A percentile compares a stretch with the other conserved stretches of the same genome.
Evolutionary conservation across 148 eudicot species (phyloP).

Genomic region (Rhododendron henanense): DNA sequence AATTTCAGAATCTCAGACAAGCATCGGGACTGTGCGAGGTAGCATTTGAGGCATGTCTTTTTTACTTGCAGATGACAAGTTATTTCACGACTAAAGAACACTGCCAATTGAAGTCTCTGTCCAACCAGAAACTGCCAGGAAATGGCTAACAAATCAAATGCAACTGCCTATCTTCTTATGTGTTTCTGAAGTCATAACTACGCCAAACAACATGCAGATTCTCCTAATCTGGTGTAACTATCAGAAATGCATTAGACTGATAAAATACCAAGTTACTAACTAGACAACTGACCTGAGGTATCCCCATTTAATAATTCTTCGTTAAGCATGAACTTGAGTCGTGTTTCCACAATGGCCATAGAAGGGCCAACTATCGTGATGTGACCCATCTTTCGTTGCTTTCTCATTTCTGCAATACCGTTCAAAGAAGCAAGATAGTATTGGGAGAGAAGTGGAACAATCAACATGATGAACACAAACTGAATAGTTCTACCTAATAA

Average conservation of each 20-base stretch:
- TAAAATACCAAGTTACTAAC: neutral
- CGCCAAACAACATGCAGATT: neutral
- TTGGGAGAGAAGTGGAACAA: neutral
- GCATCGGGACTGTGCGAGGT: neutral
- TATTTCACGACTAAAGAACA: neutral
- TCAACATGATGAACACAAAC: neutral
- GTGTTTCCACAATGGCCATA: slow-evolving; percentile 58
- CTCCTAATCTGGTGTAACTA: neutral
- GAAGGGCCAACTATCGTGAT: slow-evolving; percentile 80
- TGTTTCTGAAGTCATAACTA: neutral
- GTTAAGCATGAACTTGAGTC: slow-evolving; percentile 48
- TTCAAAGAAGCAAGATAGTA: neutral
- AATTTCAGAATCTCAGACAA: neutral
- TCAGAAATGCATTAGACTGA: neutral
- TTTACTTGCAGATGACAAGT: neutral
- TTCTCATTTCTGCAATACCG: slow-evolving; percentile 66
- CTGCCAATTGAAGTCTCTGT: neutral
- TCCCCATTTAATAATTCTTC: slow-evolving; percentile 44
- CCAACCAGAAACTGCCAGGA: neutral
- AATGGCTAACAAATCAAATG: neutral
- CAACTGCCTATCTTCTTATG: neutral
- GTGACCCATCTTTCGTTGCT: slow-evolving; percentile 95
- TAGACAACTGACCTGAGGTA: slow-evolving; percentile 29
- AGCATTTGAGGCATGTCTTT: neutral
- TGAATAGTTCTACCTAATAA: neutral